A percentile compares a stretch with the other conserved stretches of the same genome.
Evolutionary conservation across 768 basidiomycete genomes (phyloP).

Genomic region (Dentipellis fragilis): DNA sequence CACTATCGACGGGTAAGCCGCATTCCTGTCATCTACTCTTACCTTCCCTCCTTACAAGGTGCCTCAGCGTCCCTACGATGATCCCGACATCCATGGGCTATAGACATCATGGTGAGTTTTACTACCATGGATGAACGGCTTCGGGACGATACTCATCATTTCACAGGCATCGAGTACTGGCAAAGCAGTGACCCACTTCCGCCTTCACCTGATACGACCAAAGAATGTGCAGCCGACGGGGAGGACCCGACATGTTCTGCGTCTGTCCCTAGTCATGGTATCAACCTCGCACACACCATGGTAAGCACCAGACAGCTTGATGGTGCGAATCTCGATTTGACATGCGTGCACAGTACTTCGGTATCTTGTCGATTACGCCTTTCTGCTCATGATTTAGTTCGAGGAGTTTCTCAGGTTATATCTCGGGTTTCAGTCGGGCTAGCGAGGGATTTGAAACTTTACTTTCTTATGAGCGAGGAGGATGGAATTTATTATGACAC

Average conservation of each 20-base stretch:
- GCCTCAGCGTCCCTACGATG: conserved; percentile 11
- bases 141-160: no score
- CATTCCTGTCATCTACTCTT: no score
- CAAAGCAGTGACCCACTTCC: neutral
- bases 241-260: neutral
- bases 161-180: neutral
- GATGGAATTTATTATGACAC: no score
- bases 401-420: no score
- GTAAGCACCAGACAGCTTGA: neutral
- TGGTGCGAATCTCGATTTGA: neutral
- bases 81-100: conserved; percentile 8
- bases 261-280: neutral
- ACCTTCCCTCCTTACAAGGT: no score
- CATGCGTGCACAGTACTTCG: neutral
- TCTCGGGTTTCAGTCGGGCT: no score
- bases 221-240: neutral
- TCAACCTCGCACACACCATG: neutral
- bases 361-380: neutral
- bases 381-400: neutral
- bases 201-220: neutral
- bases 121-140: no score
- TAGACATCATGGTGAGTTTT: conserved; percentile 4
- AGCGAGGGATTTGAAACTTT: no score
- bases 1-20: neutral
- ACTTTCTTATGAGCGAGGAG: no score